Base-by-base conservation (phyloP, 495 filamentous ascomycete species). In the Xylaria flabelliformis region DNA sequence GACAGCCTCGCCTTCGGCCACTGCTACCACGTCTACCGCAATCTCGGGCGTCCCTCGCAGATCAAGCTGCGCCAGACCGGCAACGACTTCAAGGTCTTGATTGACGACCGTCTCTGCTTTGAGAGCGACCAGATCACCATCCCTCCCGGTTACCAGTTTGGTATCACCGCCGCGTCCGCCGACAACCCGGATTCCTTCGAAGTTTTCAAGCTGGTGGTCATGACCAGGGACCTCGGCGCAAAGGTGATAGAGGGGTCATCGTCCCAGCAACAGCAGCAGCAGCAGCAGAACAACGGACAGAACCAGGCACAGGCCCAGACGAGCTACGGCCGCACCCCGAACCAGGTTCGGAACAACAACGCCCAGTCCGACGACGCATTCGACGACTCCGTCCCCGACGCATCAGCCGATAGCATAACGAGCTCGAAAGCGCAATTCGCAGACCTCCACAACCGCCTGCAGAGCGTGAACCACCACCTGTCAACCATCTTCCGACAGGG, bases 131-230 rank as follows among this genome's bases (percentile, higher is more conserved):
- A 93, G 84, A 86, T 97, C 73, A 81, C 82, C 53, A 86, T 99
- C 41, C 95, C 96, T 10, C 78, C 86, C 8, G 92, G 92, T 75
- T 97, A 98, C 82, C 89, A 88, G 80, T 93, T 97, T 71, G 96
- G 96, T 77, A 83, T 99, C 73, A 92, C 92, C 2, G 96, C 95
- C 42, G 92, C 92, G 4, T 94, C 93, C 9, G 93, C 94, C 36
- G 94, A 98, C 71, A 94, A 88, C 74, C 93, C 96, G 0, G 96
- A 99, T 80, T 97, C 94, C 36, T 97, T 97, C 79, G 96, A 99
- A 81, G 80, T 96, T 72, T 95, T 94, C 85, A 97, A 95, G 75
- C 89, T 98, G 76, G 83, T 92, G 48, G 85, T 95, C 46, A 86
- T 90, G 77, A 88, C 85, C 17, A 83, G 87, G 53, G 82, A 77